A percentile compares a stretch with the other conserved stretches of the same genome.
phyloP scores from a whole-genome alignment of 257 asterid genomes.

The Parsonsia alboflavescens region DNA sequence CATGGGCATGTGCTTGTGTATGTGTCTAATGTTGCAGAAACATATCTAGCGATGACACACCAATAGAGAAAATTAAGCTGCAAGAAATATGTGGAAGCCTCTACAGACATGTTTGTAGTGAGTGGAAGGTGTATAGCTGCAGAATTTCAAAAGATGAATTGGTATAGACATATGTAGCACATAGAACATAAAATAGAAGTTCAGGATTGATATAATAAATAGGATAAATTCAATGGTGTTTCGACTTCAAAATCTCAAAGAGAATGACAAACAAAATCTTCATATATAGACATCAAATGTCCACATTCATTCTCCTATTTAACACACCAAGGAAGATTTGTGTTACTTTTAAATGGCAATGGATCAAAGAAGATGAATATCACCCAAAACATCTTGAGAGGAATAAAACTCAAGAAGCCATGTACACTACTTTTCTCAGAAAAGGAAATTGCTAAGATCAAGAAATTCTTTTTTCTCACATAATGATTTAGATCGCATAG shows the following conservation, averaged over 20 bases:
- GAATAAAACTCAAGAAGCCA: background rate
- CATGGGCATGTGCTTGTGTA: background rate
- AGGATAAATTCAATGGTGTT: background rate
- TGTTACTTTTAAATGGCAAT: background rate
- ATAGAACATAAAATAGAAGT: background rate
- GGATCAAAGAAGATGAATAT: background rate
- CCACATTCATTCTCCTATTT: background rate
- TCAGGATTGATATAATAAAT: background rate
- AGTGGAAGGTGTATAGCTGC: background rate
- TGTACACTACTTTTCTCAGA: background rate
- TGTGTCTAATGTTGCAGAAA: background rate
- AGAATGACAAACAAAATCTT: background rate
- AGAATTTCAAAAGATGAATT: background rate
- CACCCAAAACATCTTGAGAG: background rate
- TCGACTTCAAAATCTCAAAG: background rate
- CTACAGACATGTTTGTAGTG: background rate
- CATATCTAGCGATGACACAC: background rate
- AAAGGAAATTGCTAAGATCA: background rate
- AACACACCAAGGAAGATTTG: background rate
- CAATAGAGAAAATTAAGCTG: background rate
- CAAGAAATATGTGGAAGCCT: background rate
- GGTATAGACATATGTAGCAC: background rate
- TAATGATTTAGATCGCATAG: constrained; percentile 4
- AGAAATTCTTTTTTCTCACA: background rate
- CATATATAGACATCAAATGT: background rate